Evolutionary conservation across 306 rosid species (phyloP).

Genomic region (Rosa chinensis): DNA sequence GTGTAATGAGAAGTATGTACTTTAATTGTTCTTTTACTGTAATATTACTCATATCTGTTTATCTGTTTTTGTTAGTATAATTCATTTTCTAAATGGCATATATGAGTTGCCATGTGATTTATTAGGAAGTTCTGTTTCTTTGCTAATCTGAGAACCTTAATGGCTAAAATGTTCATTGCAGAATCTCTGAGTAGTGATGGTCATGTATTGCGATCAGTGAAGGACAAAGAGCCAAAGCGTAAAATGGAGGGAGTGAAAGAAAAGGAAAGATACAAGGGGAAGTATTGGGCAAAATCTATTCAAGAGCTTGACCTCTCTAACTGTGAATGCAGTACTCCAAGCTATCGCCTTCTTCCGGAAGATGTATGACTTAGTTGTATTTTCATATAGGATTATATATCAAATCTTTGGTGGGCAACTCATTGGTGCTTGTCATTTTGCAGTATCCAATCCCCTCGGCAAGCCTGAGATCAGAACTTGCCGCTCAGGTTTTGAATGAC

Average conservation of each 20-base stretch:
- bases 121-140: not conserved
- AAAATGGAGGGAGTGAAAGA: conserved; percentile 76
- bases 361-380: conserved; percentile 50
- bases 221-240: conserved; percentile 72
- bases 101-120: conserved; percentile 6
- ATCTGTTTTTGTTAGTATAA: conserved; percentile 12
- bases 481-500: conserved; percentile 89
- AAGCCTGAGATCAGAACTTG: conserved; percentile 89
- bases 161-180: conserved; percentile 46
- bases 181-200: conserved; percentile 69
- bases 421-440: conserved; percentile 30
- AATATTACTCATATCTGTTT: not conserved
- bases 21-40: conserved; percentile 15
- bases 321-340: conserved; percentile 85
- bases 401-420: conserved; percentile 24
- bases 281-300: conserved; percentile 82
- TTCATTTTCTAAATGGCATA: conserved; percentile 20
- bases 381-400: conserved; percentile 24
- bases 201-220: conserved; percentile 56
- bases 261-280: conserved; percentile 80
- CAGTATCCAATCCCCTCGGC: conserved; percentile 93
- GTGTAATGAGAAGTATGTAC: conserved; percentile 84
- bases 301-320: conserved; percentile 95
- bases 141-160: conserved; percentile 25
- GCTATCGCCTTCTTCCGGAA: conserved; percentile 90